Evolutionary conservation across 148 eudicot genomes (phyloP).

Genomic region (Vaccinium macrocarpon): DNA sequence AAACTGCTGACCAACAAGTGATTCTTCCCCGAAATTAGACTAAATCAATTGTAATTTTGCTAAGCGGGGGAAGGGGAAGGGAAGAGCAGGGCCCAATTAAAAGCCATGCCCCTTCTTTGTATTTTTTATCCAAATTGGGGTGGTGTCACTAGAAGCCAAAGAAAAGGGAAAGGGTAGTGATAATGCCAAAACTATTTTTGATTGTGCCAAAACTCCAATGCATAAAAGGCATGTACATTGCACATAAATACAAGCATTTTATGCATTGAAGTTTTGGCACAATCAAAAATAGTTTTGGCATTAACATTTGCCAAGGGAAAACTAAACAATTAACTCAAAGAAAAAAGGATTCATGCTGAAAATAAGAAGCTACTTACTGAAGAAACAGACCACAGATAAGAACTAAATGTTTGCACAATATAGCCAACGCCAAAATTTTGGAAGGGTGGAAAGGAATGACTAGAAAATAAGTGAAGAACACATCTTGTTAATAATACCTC

Average conservation of each 20-base stretch:
- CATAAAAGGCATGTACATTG: too few species aligned
- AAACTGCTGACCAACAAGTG: not conserved
- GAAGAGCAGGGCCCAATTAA: not conserved
- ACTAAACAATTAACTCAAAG: not conserved
- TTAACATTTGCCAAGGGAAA: too few species aligned
- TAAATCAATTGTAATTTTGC: not conserved
- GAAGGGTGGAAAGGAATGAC: not conserved
- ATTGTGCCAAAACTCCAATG: too few species aligned
- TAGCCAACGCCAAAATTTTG: not conserved
- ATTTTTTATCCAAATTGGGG: too few species aligned
- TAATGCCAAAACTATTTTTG: too few species aligned
- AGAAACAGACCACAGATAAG: not conserved
- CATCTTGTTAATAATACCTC: slow-evolving; percentile 45
- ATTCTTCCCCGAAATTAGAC: not conserved
- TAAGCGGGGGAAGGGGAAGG: not conserved
- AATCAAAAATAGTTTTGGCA: too few species aligned
- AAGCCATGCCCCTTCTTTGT: not conserved
- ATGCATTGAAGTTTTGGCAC: too few species aligned
- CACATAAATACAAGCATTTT: too few species aligned
- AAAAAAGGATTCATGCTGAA: not conserved
- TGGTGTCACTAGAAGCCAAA: not conserved
- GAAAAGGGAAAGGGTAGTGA: not conserved
- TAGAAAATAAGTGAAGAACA: slow-evolving; percentile 1
- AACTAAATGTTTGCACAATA: not conserved
- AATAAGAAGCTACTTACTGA: not conserved